Conservation (phyloP, 164 flowering plant genomes). For the Magnolia sinica region DNA sequence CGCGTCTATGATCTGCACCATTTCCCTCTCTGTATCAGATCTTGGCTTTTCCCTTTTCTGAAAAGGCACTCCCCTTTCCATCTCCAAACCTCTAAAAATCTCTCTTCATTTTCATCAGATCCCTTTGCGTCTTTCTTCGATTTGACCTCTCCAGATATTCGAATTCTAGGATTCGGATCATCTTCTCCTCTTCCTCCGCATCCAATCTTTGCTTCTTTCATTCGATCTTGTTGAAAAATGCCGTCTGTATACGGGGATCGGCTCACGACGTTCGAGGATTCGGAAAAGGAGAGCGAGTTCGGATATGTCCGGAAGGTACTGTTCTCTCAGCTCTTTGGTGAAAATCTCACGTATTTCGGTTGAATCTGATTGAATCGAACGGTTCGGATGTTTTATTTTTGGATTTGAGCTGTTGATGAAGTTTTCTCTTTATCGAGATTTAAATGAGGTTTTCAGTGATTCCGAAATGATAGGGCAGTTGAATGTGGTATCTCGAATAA, state of each 20-base stretch:
- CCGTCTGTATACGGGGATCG: slow-evolving; percentile 32
- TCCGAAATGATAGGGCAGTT: too few species aligned
- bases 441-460: neutral
- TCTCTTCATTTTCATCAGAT: neutral
- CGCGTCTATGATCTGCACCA: neutral
- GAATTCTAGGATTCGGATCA: neutral
- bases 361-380: neutral
- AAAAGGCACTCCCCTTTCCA: neutral
- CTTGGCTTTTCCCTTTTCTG: neutral
- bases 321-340: neutral
- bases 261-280: slow-evolving; percentile 87
- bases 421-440: neutral
- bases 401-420: neutral
- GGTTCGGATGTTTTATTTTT: neutral
- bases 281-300: slow-evolving; percentile 98
- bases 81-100: neutral
- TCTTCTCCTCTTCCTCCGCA: neutral
- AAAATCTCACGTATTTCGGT: neutral
- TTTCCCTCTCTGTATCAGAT: neutral
- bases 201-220: neutral
- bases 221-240: slow-evolving; percentile 2
- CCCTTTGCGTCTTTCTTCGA: neutral
- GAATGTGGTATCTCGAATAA: too few species aligned
- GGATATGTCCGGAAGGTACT: slow-evolving; percentile 22
- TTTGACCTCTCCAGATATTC: neutral